A percentile compares a stretch with the other conserved stretches of the same genome.
phyloP scores from a whole-genome alignment of 352 stramenopile species.

The Phytophthora capsici region DNA sequence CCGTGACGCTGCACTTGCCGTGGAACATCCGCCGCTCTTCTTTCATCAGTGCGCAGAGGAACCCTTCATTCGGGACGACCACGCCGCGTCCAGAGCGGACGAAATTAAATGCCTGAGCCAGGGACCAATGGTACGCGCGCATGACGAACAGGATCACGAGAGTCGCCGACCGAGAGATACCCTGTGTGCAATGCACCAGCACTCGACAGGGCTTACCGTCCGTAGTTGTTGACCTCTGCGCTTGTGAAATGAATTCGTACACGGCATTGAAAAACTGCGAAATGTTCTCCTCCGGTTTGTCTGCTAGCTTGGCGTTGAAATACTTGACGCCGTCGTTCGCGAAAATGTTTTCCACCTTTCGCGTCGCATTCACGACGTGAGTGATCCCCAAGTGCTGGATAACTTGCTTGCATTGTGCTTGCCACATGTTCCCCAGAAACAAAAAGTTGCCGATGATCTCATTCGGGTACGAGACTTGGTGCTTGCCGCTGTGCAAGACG shows the following conservation, averaged over 20 bases:
- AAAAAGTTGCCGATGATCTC: constrained; percentile 71
- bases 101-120: constrained; percentile 72
- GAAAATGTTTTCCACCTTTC: constrained; percentile 67
- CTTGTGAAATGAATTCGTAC: constrained; percentile 55
- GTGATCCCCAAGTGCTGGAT: constrained; percentile 71
- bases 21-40: constrained; percentile 60
- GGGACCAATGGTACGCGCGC: constrained; percentile 56
- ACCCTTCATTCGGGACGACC: constrained; percentile 70
- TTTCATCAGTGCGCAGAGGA: constrained; percentile 50
- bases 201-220: constrained; percentile 44
- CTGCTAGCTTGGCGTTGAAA: constrained; percentile 67
- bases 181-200: constrained; percentile 78
- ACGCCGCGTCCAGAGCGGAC: constrained; percentile 50
- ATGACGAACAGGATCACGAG: constrained; percentile 80
- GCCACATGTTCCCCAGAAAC: constrained; percentile 82
- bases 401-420: constrained; percentile 60
- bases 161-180: constrained; percentile 72
- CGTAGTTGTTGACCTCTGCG: constrained; percentile 17
- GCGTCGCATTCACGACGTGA: constrained; percentile 71
- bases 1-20: constrained; percentile 50
- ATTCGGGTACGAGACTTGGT: constrained; percentile 74
- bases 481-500: constrained; percentile 34
- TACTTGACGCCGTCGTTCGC: constrained; percentile 54
- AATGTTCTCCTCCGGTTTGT: constrained; percentile 56
- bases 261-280: constrained; percentile 48